phyloP scores from a whole-genome alignment of 2,329 filamentous ascomycete genomes.

The Colletotrichum brevisporum region DNA sequence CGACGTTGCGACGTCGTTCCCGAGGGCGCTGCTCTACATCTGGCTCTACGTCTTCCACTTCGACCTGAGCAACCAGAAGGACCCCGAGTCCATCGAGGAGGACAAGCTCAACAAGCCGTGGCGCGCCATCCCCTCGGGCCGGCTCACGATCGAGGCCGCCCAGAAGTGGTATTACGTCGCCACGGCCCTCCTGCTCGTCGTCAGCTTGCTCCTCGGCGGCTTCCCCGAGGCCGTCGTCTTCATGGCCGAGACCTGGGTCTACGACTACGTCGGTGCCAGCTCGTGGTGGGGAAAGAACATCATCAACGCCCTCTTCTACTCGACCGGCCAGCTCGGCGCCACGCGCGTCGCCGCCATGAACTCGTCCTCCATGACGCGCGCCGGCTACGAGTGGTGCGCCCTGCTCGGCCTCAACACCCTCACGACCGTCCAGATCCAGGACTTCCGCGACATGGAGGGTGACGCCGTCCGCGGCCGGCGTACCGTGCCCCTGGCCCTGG shows the following conservation, averaged over 20 bases:
- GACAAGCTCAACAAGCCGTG: conserved; percentile 58
- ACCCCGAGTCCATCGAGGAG: conserved; percentile 51
- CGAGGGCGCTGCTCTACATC: conserved; percentile 9
- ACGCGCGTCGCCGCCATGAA: conserved; percentile 13
- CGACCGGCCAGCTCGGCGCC: conserved; percentile 18
- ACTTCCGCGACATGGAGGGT: conserved; percentile 22
- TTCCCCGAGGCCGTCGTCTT: conserved; percentile 48
- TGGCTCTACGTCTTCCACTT: conserved; percentile 43
- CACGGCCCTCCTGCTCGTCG: conserved; percentile 44
- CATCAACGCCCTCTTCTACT: conserved; percentile 42
- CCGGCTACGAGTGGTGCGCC: conserved; percentile 42
- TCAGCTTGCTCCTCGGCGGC: conserved; percentile 45
- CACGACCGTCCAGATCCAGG: conserved; percentile 39
- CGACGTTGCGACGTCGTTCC: conserved; percentile 11
- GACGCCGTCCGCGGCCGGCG: conserved; percentile 44
- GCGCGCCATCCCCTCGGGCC: conserved; percentile 48
- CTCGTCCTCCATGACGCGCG: conserved; percentile 34
- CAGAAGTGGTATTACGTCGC: conserved; percentile 44
- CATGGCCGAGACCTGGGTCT: conserved; percentile 53
- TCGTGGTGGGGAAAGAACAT: conserved; percentile 48
- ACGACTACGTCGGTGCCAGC: conserved; percentile 55
- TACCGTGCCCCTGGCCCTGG: conserved; percentile 44
- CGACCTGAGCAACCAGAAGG: conserved; percentile 56
- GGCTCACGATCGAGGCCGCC: conserved; percentile 46
- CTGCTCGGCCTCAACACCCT: conserved; percentile 43